Evolutionary conservation across 225 moss, liverwort and hornwort species (phyloP), one percentile per base, ranked within the genome.

Genomic region (Anthoceros angustus): DNA sequence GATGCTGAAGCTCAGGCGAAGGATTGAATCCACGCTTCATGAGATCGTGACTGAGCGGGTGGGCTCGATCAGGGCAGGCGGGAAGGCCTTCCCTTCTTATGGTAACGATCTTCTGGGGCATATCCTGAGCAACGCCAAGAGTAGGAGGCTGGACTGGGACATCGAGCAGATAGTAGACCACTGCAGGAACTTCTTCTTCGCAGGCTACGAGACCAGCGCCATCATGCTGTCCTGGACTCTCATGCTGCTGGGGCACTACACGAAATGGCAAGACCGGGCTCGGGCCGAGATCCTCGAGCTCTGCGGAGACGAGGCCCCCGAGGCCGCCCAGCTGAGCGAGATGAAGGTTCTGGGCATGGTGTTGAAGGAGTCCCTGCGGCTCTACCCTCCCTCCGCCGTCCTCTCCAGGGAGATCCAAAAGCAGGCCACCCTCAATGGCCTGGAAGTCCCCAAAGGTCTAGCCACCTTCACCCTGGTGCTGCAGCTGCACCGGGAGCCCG

Each of bases 201-300:
- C 69, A 12, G 69, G 40, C 21, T 62, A 62, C 41, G 69, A 69
- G 42, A 62, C 69, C 9, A 39, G 39, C 45, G 60, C 69, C 8
- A 62, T 41, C 26, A 43, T 70, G 70, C 46, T 70, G 70, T 63
- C 70, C 20, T 70, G 70, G 70, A 63, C 69, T 2, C 40, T 69
- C 6, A 69, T 69, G 69, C 42, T 69, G 55, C 25, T 69, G 69
- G 69, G 69, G 18, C 61, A 39, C 24, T 42, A 69, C 26, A 69
- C 55, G 10, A 61, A 69, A 16, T 69, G 69, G 69, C 69, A 69
- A 62, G 69, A 69, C 62, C 26, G 61, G 6, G 69, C 69, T 3
- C 69, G 69, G 1, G 61, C 50, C 15, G 62, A 69, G 25, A 42
- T 69, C 21, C 21, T 69, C 0, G 39, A 60, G 39, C 46, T 69